Evolutionary conservation across 1,139 yeast species (phyloP), one percentile per base, ranked within the genome.

Genomic region (Yamadazyma aaseri): DNA sequence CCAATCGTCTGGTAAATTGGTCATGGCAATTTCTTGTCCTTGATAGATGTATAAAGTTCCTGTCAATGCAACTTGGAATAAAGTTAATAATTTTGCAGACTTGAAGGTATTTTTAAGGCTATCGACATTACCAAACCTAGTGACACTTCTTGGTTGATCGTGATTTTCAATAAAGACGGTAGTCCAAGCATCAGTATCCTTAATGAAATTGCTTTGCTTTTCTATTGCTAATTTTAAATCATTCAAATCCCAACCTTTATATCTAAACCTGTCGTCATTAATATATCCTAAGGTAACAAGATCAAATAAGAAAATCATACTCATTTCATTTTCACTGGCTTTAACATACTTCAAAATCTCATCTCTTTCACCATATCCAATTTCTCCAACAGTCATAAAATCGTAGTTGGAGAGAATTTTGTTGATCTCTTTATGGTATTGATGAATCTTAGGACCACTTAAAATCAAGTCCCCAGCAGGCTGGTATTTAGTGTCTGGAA

Each of bases 21-120:
- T 63, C 73, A 70, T 72, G 26, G 77, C 81, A 39, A 76, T 61
- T 48, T 76, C 81, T 49, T 76, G 81, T 36, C 81, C 81, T 51
- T 76, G 79, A 52, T 75, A 75, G 25, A 76, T 54, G 53, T 63
- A 76, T 36, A 74, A 56, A 10, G 81, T 75, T 34, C 81, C 81
- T 18, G 77, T 70, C 45, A 73, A 60, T 5, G 76, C 46, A 10
- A 64, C 44, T 43, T 67, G 65, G 48, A 75, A 55, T 33, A 71
- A 43, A 5, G 78, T 61, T 39, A 76, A 50, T 51, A 74, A 54
- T 50, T 75, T 73, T 15, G 73, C 76, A 24, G 73, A 62, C 37
- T 56, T 49, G 17, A 35, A 32, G 10, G 38, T 17, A 41, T 47
- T 55, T 39, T 61, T 52, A 3, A 27, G n/a, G 11, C 62, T 58